Conservation (phyloP, 2,329 filamentous ascomycete species). For the Calycina herbarum region DNA sequence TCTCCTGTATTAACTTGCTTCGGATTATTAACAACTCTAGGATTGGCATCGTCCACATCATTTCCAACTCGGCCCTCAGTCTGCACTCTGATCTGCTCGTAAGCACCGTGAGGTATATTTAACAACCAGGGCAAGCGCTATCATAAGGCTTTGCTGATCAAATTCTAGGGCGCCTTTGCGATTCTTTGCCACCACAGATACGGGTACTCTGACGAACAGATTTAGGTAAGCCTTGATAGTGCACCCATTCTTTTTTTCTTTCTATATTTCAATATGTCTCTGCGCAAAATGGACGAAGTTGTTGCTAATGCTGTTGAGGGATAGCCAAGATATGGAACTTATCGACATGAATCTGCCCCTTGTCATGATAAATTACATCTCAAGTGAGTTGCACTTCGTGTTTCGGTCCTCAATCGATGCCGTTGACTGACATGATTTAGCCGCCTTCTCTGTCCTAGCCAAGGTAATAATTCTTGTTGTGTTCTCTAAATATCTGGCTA, state of each 20-base stretch:
- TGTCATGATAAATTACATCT: too few relatives aligned
- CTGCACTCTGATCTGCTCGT: conserved; percentile 14
- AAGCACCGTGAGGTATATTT: conserved; percentile 5
- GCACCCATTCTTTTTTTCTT: too few relatives aligned
- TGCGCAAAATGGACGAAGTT: neutral
- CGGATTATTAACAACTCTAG: neutral
- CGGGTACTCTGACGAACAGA: conserved; percentile 18
- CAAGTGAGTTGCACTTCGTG: too few relatives aligned
- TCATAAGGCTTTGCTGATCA: too few relatives aligned
- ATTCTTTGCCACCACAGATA: conserved; percentile 19
- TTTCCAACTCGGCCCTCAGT: conserved; percentile 1
- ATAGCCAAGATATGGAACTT: conserved; percentile 23
- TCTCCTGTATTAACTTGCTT: too few relatives aligned
- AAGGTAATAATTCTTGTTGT: conserved; percentile 15
- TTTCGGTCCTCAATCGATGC: too few relatives aligned
- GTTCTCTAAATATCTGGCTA: conserved; percentile 17
- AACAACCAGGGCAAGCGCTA: too few relatives aligned
- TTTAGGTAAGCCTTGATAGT: neutral
- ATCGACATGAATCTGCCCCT: conserved; percentile 19
- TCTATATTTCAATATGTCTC: neutral
- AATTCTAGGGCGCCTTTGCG: conserved; percentile 18
- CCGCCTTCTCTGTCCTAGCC: too few relatives aligned
- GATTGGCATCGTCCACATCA: neutral
- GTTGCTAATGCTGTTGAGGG: conserved; percentile 10
- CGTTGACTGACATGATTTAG: too few relatives aligned